Evolutionary conservation across 2,329 filamentous ascomycete species (phyloP), one percentile per base, ranked within the genome.

Genomic region (Tolypocladium album): DNA sequence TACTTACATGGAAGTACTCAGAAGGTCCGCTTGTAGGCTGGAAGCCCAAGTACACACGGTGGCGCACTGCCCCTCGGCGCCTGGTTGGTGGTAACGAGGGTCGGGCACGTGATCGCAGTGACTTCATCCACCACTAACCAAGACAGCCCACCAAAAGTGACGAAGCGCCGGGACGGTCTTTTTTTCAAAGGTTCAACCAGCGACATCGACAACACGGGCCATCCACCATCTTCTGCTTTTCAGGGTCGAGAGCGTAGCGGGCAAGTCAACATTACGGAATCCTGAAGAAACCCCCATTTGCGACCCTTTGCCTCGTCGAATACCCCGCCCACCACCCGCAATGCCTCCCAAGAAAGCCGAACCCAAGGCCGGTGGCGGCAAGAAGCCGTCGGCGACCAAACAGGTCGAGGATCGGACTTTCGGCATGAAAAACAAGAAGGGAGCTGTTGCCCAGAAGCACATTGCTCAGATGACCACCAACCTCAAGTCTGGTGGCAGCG

Each of bases 381-480:
- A 86, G 77, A 84, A 83, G 77, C 73, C 78, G 60, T 72, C 78
- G 27, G 74, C 78, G 61, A 68, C 78, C 67, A 91, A 91, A 78
- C 70, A 80, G 53, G 89, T 92, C 64, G 91, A 94, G 64, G 94
- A 99, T 81, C 94, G 93, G 79, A 96, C 94, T 56, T 99, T 99
- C 82, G 94, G 94, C 69, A 97, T 99, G 94, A 99, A 99, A 79
- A 99, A 99, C 73, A 99, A 99, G 81, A 99, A 97, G 82, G 94
- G 94, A 67, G 88, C 86, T 60, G 87, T 85, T 58, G 93, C 92
- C 59, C 90, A 97, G 78, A 96, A 87, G 76, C 86, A 92, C 67
- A 97, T 99, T 72, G 88, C 89, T 61, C 89, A 92, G 69, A 84
- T 99, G 73, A 79, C 87, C 66, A 83, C 87, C 55, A 88, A 92